Percentiles rank a stretch among this genome's conserved stretches.
Evolutionary conservation across 805 yeast species (phyloP).

Genomic region (Wilhelminamyces savonicus): DNA sequence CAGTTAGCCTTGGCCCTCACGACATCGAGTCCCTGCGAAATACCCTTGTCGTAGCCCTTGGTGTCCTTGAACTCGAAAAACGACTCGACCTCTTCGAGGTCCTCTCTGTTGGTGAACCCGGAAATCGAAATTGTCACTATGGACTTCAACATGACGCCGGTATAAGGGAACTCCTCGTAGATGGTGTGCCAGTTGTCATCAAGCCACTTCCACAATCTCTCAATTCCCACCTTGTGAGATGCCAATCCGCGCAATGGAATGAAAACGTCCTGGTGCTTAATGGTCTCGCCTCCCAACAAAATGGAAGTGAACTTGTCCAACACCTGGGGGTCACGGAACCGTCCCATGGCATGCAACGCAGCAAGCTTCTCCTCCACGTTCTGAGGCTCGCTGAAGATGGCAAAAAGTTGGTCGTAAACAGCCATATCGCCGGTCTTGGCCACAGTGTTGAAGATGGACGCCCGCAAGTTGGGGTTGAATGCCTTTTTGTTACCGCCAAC

Average conservation of each 20-base stretch:
- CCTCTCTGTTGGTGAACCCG: slow-evolving; percentile 52
- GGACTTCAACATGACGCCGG: slow-evolving; percentile 70
- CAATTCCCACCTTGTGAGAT: slow-evolving; percentile 56
- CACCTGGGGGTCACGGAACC: slow-evolving; percentile 46
- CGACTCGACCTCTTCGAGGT: slow-evolving; percentile 42
- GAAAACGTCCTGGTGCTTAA: slow-evolving; percentile 66
- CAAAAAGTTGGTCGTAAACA: slow-evolving; percentile 56
- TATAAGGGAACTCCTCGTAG: slow-evolving; percentile 67
- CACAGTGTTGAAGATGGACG: slow-evolving; percentile 57
- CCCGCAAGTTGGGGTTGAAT: slow-evolving; percentile 69
- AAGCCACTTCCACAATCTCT: slow-evolving; percentile 69
- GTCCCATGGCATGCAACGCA: slow-evolving; percentile 67
- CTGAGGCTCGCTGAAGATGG: slow-evolving; percentile 54
- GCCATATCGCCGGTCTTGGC: slow-evolving; percentile 58
- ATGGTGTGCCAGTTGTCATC: slow-evolving; percentile 67
- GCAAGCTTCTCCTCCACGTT: slow-evolving; percentile 62
- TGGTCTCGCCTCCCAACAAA: slow-evolving; percentile 49
- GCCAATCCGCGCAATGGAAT: slow-evolving; percentile 74
- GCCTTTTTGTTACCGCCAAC: slow-evolving; percentile 60
- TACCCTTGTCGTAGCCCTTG: slow-evolving; percentile 57
- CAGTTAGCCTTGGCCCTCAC: slow-evolving; percentile 34
- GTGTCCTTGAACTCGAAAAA: slow-evolving; percentile 52
- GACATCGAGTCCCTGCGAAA: slow-evolving; percentile 60
- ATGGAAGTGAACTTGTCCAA: slow-evolving; percentile 50
- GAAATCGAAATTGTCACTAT: slow-evolving; percentile 60